A percentile compares a stretch with the other conserved stretches of the same genome.
These are phyloP conservation scores for Rhodosporidiobolus odoratus DNA, from an alignment of 768 basidiomycete genomes.

Conservation along the genomic window DNA sequence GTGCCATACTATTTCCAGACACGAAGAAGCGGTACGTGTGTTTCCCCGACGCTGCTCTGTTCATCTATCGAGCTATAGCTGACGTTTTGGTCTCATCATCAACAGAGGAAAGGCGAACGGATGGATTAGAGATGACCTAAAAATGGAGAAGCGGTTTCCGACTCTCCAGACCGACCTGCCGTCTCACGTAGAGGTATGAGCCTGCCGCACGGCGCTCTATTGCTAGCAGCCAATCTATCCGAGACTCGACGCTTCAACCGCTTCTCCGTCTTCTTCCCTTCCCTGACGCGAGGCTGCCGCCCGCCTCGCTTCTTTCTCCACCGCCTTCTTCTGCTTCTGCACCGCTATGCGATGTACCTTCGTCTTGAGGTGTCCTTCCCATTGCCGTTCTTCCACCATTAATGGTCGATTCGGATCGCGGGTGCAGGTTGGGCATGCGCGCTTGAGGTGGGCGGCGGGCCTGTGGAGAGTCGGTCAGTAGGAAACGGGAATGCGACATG, in stretches of 20 bases:
- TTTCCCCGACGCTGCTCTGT: neutral
- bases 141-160: no score
- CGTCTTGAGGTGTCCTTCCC: conserved; percentile 24
- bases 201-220: no score
- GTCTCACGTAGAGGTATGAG: no score
- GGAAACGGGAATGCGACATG: neutral
- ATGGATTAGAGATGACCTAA: conserved; percentile 15
- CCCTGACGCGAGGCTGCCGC: no score
- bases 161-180: no score
- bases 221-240: no score
- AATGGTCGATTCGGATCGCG: conserved; percentile 8
- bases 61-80: neutral
- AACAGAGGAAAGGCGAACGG: neutral
- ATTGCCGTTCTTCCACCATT: conserved; percentile 33
- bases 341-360: conserved; percentile 13
- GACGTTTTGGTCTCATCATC: neutral
- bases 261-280: no score
- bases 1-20: conserved; percentile 29
- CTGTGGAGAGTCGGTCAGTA: neutral
- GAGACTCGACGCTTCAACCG: no score
- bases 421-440: conserved; percentile 31
- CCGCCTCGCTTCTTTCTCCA: neutral
- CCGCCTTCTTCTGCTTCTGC: neutral
- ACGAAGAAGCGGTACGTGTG: conserved; percentile 11
- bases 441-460: conserved; percentile 8